Evolutionary conservation across 176 grass and related monocot species (phyloP).

Genomic region (Avena atlantica): DNA sequence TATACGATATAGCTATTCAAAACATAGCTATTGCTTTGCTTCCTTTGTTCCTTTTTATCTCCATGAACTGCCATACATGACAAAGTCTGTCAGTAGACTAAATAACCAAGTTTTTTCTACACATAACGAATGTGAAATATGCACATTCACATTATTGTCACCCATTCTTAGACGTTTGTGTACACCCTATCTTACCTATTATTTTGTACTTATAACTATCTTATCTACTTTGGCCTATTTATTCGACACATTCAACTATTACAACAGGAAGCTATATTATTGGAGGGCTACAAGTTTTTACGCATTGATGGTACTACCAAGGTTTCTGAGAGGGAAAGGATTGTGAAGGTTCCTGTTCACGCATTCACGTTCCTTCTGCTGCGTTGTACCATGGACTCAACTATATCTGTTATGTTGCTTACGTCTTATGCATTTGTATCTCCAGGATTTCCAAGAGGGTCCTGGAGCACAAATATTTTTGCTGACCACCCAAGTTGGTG

Average conservation of each 20-base stretch:
- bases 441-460: slow-evolving; percentile 95
- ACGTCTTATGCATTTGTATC: slow-evolving; percentile 24
- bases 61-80: not conserved
- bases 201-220: not conserved
- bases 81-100: not conserved
- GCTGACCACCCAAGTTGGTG: slow-evolving; percentile 95
- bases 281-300: slow-evolving; percentile 80
- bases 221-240: not conserved
- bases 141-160: not conserved
- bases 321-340: slow-evolving; percentile 80
- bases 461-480: slow-evolving; percentile 83
- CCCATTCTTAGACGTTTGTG: not conserved
- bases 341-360: slow-evolving; percentile 68
- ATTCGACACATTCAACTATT: slow-evolving; percentile 19
- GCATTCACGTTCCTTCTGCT: not conserved
- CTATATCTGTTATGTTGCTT: slow-evolving; percentile 38
- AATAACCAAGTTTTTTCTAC: not conserved
- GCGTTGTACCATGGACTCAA: slow-evolving; percentile 33
- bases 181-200: not conserved
- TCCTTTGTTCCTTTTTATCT: slow-evolving; percentile 11
- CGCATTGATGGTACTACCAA: slow-evolving; percentile 94
- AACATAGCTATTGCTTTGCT: slow-evolving; percentile 8
- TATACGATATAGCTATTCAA: not conserved
- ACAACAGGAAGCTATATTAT: slow-evolving; percentile 77
- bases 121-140: not conserved